A percentile compares a stretch with the other conserved stretches of the same genome.
These are phyloP conservation scores for Baorangia bicolor DNA, from an alignment of 768 basidiomycete species.

Conservation along the genomic window DNA sequence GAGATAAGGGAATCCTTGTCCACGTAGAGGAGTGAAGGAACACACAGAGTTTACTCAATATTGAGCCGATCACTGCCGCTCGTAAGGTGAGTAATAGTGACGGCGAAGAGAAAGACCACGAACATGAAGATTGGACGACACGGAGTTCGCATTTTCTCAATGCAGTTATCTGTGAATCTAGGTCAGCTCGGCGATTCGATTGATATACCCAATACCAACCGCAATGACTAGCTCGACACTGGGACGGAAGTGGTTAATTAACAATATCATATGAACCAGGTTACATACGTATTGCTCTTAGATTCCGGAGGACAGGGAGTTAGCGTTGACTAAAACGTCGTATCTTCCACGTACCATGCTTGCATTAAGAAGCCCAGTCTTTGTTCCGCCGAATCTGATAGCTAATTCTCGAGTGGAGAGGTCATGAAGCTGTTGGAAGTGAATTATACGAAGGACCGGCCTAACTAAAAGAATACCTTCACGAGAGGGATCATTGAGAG, in stretches of 20 bases:
- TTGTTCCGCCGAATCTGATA: conserved; percentile 70
- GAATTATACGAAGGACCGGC: neutral
- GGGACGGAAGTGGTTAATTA: neutral
- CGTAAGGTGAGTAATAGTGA: conserved; percentile 7
- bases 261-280: neutral
- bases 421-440: conserved; percentile 61
- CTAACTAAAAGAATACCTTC: conserved; percentile 42
- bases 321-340: neutral
- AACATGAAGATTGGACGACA: conserved; percentile 79
- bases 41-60: conserved; percentile 73
- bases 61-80: conserved; percentile 71
- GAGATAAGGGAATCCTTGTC: conserved; percentile 3
- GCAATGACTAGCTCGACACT: conserved; percentile 70
- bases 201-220: conserved; percentile 41
- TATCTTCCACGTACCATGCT: conserved; percentile 54
- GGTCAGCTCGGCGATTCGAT: neutral
- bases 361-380: conserved; percentile 78
- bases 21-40: conserved; percentile 8
- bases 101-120: conserved; percentile 22
- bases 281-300: conserved; percentile 66
- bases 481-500: conserved; percentile 78
- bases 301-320: neutral
- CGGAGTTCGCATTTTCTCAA: conserved; percentile 78
- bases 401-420: conserved; percentile 73
- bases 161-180: conserved; percentile 56